Base-by-base conservation (phyloP, 176 grass and related monocot species). In the Elymus sibiricus region DNA sequence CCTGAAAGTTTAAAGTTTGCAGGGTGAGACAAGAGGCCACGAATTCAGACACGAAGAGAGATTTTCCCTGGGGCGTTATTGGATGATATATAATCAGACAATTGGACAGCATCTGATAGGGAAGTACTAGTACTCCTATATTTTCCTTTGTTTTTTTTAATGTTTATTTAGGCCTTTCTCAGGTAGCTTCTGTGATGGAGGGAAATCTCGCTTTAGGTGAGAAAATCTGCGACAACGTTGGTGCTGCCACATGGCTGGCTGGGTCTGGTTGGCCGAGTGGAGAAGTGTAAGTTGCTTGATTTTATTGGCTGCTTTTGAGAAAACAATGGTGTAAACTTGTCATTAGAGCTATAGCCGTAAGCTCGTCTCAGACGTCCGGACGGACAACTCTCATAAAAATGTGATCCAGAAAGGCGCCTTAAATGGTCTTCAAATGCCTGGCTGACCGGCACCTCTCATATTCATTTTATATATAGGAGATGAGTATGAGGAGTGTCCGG, bases 111-210 rank as follows among this genome's bases (percentile, higher is more conserved):
- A 28, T 32, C 16, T 55, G 73, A 76, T 32, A 76, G 27, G 46
- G 73, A 76, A 22, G 29, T 21, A 5, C 17, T 9, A 7, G 2
- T 28, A 34, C 53, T 58, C 6, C 17, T 21, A 58, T 9, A 55
- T 55, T 70, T 75, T 19, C 16, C 26, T 16, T 9, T 14, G 40
- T 1, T 7, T 55, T 53, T 74, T 74, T 1, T 1, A 22, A 21
- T 73, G 39, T 44, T 49, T 76, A 55, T 7, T 28, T 7, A 1
- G 26, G 74, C 34, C 46, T 55, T 76, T 13, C 19, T 76, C 44
- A 76, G 74, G 74, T 76, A 76, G 74, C 74, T 76, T 76, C 74
- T 76, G 16, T 76, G 74, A 55, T 32, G 46, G 37, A 26, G 26
- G 27, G 19, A 74, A 22, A 76, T 76, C 46, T 32, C 15, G 46